A percentile compares a stretch with the other conserved stretches of the same genome.
Conservation (phyloP, 148 eudicot genomes). For the Arbutus unedo region DNA sequence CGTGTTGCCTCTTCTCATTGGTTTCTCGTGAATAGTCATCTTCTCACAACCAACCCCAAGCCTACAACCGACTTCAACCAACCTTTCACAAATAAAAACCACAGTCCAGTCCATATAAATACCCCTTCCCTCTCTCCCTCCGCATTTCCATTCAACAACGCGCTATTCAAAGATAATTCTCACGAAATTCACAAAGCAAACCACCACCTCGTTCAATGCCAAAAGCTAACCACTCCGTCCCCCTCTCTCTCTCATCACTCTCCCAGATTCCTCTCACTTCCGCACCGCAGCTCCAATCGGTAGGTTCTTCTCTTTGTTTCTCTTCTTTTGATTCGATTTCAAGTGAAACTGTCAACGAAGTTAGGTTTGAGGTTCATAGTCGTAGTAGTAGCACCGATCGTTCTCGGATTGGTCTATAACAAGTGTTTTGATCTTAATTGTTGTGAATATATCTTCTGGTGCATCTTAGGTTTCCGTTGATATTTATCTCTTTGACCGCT, state of each 20-base stretch:
- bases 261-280: slow-evolving; percentile 12
- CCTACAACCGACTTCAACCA: not conserved
- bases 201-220: not conserved
- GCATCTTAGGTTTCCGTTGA: slow-evolving; percentile 19
- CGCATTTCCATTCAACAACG: not conserved
- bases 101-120: slow-evolving; percentile 18
- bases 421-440: slow-evolving; percentile 18
- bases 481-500: slow-evolving; percentile 26
- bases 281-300: slow-evolving; percentile 36
- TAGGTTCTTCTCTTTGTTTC: slow-evolving; percentile 24
- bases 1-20: not conserved
- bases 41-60: not conserved
- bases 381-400: slow-evolving; percentile 24
- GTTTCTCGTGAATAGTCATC: not conserved
- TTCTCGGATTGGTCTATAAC: slow-evolving; percentile 15
- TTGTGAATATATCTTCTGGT: not conserved
- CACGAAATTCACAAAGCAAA: not conserved
- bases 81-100: not conserved
- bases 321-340: slow-evolving; percentile 19
- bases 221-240: not conserved
- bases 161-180: not conserved
- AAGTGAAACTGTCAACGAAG: slow-evolving; percentile 23
- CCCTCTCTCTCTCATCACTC: slow-evolving; percentile 7
- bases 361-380: slow-evolving; percentile 28
- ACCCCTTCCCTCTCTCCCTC: slow-evolving; percentile 1